Evolutionary conservation across 1,139 yeast species (phyloP), one percentile per base, ranked within the genome.

Genomic region (Diutina scorzettiae): DNA sequence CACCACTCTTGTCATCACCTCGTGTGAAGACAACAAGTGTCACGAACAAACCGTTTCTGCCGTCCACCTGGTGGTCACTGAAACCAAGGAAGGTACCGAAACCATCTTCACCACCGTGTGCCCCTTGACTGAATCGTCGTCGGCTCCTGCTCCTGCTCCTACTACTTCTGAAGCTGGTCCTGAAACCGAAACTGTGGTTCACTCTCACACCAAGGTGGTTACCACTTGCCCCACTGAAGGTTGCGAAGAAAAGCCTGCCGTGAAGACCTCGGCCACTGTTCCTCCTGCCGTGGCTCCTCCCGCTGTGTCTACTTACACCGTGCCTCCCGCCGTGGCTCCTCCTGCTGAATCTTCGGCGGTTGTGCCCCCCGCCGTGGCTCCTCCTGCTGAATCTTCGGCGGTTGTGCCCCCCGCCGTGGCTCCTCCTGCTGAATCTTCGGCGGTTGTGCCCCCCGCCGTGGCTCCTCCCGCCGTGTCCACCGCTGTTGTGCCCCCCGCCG

Each of bases 31-130:
- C 36, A 6, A 40, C 36, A 29, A 30, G 34, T 40, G 41, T 29
- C 12, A 21, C 29, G 32, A 40, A 25, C 14, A 18, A 4, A 16
- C 29, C 14, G 36, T 28, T 19, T 19, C 41, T 12, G 19, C 33
- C 19, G 20, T 25, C 18, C 27, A 27, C 33, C 19, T 33, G 25
- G 23, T 25, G 5, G 41, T 37, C 33, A 27, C 41, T 27, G n/a
- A n/a, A 18, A 37, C 41, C 31, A 12, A 7, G 27, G 19, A 28
- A 16, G 31, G 33, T 14, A 16, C 6, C 8, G 25, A 18, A 18
- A 37, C 41, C 27, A 27, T 37, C 18, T 37, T 28, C 41, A 37
- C 41, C 33, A 37, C 41, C 14, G 28, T 27, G 33, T 37, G 41
- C 33, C 41, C 41, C 33, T 9, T 37, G 16, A 17, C 24, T 14